Evolutionary conservation across 2,329 filamentous ascomycete genomes (phyloP), one percentile per base, ranked within the genome.

Genomic region (Monilinia laxa): DNA sequence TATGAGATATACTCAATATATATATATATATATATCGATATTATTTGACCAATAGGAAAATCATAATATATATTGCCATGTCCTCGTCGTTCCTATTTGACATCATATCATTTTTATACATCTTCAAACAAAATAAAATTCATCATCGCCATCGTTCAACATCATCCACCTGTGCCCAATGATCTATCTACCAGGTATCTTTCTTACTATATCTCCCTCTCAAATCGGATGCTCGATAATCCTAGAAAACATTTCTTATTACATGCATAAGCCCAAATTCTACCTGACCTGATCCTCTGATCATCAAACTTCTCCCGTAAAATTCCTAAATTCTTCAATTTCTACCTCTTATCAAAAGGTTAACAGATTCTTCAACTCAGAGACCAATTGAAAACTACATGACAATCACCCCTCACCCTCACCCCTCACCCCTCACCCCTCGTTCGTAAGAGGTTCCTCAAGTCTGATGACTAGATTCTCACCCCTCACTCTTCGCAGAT

Each of bases 391-490:
- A 28, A 55, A 63, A 20, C 16, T 18, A 40, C 18, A 23, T 18
- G 7, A 51, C 38, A 40, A 3, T 28, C 28, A 28, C 31, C 31
- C 31, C 7, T 6, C 28, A 31, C 3, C 3, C 28, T 31, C 28
- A 31, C 6, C 28, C 28, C n/a, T 28, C 28, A 28, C 31, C 31
- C 31, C 7, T 35, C 2, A 35, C 31, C 31, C 31, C 53, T 38
- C 38, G 25, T 45, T 28, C 20, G 25, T 47, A 62, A 6, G 35
- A 47, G 52, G n/a, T 51, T 63, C n/a, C 23, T 4, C 35, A 5
- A n/a, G 49, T 53, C 64, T 70, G 69, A 76, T 77, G 75, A 67
- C 71, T 31, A 71, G 69, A 65, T 71, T 74, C 28, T 52, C 73
- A 31, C 68, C 72, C 31, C 62, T 51, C 38, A 64, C 74, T 28